A percentile compares a stretch with the other conserved stretches of the same genome.
Conservation (phyloP, 23 red algal genomes). For the Gracilaria vermiculophylla region DNA sequence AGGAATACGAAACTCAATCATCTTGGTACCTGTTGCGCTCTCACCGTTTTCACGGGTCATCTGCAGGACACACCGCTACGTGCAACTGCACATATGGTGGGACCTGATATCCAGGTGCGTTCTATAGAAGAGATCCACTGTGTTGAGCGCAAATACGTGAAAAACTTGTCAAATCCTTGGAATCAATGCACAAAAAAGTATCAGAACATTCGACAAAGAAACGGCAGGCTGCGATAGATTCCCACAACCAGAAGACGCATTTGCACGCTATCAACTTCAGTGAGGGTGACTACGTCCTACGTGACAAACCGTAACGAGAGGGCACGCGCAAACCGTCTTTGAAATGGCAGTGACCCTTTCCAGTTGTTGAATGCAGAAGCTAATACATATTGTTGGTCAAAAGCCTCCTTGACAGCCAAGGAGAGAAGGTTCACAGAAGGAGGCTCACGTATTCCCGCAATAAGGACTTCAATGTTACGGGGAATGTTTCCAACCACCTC, state of each 20-base stretch:
- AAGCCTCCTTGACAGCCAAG: not conserved
- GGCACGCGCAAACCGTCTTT: not conserved
- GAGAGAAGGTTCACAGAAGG: not conserved
- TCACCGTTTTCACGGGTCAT: conserved; percentile 32
- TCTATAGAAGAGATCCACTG: not conserved
- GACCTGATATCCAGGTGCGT: too few relatives aligned
- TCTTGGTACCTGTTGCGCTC: not conserved
- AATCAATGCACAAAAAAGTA: not conserved
- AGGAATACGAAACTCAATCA: conserved; percentile 32
- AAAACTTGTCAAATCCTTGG: not conserved
- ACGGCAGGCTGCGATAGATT: not conserved
- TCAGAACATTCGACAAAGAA: not conserved
- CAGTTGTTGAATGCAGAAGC: not conserved
- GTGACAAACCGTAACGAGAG: not conserved
- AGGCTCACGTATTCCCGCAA: conserved; percentile 3
- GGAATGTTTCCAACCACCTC: not conserved
- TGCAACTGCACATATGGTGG: not conserved
- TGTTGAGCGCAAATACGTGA: not conserved
- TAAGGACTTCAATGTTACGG: not conserved
- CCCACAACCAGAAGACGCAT: conserved; percentile 11
- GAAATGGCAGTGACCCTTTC: not conserved
- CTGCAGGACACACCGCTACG: not conserved
- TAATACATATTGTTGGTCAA: not conserved
- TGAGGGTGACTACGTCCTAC: not conserved
- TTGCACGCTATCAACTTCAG: not conserved